These are phyloP conservation scores for Candida dubliniensis DNA, from an alignment of 1,139 yeast species.

Conservation along the genomic window DNA sequence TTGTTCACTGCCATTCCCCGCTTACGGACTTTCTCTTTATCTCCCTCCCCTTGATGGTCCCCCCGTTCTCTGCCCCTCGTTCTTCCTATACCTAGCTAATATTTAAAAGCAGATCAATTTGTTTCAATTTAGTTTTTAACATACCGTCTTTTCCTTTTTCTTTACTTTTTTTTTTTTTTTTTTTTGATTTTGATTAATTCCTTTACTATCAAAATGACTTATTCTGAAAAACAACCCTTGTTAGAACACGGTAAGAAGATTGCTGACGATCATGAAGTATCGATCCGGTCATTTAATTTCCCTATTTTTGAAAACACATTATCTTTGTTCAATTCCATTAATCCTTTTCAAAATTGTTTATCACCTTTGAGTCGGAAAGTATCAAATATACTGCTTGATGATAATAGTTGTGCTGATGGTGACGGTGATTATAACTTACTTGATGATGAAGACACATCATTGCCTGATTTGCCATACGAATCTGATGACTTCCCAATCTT, in stretches of 20 bases:
- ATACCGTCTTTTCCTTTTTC: neutral
- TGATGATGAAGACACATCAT: constrained; percentile 24
- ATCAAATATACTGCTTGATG: constrained; percentile 3
- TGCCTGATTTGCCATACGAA: constrained; percentile 30
- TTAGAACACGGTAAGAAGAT: constrained; percentile 14
- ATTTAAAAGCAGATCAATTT: no score
- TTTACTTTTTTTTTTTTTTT: neutral
- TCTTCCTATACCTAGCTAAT: no score
- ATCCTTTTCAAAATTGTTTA: constrained; percentile 18
- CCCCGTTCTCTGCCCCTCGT: no score
- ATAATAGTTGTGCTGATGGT: constrained; percentile 13
- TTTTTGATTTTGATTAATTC: neutral
- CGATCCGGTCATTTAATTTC: constrained; percentile 19
- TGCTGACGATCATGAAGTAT: constrained; percentile 19
- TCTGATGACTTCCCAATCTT: constrained; percentile 8
- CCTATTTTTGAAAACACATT: constrained; percentile 26
- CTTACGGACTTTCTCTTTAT: no score
- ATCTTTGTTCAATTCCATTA: constrained; percentile 19
- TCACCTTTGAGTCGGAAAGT: constrained; percentile 17
- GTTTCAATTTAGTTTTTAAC: no score
- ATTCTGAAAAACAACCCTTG: constrained; percentile 27
- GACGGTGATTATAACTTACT: constrained; percentile 14
- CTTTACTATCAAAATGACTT: constrained; percentile 1
- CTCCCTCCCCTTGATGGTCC: no score
- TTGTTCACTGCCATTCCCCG: no score